Evolutionary conservation across 306 rosid genomes (phyloP).

Genomic region (Purshia tridentata): DNA sequence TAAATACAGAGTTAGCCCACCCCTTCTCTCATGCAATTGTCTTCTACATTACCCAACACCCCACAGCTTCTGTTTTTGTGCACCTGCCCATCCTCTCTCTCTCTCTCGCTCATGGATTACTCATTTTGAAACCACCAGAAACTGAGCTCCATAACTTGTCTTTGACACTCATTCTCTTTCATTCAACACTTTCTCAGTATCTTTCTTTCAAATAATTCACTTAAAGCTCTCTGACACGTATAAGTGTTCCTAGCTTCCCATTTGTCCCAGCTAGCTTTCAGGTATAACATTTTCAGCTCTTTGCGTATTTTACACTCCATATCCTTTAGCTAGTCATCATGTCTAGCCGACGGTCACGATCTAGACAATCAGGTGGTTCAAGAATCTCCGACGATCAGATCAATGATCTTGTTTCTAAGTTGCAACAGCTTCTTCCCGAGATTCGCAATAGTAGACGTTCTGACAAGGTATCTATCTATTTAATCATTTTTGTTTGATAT

Average conservation of each 20-base stretch:
- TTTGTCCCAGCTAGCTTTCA: constrained; percentile 4
- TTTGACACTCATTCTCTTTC: neutral
- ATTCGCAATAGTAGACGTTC: constrained; percentile 67
- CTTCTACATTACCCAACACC: constrained; percentile 27
- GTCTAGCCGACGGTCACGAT: constrained; percentile 70
- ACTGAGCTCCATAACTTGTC: constrained; percentile 25
- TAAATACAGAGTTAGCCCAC: constrained; percentile 47
- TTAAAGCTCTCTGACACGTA: constrained; percentile 9
- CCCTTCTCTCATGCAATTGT: constrained; percentile 58
- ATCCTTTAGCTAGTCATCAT: constrained; percentile 10
- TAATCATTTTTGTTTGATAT: no score
- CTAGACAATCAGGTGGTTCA: constrained; percentile 71
- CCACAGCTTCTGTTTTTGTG: constrained; percentile 17
- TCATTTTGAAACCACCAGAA: neutral
- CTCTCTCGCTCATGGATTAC: neutral
- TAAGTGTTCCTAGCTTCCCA: neutral
- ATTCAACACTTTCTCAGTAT: neutral
- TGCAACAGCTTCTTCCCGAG: constrained; percentile 96
- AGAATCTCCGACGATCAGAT: constrained; percentile 96
- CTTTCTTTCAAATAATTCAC: neutral
- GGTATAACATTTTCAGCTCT: neutral
- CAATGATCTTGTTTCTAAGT: constrained; percentile 85
- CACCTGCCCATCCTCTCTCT: constrained; percentile 5
- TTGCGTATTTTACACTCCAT: neutral
- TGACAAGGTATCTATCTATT: constrained; percentile 59